A percentile compares a stretch with the other conserved stretches of the same genome.
These are phyloP conservation scores for Drosera capensis DNA, from an alignment of 148 eudicot species.

Conservation along the genomic window DNA sequence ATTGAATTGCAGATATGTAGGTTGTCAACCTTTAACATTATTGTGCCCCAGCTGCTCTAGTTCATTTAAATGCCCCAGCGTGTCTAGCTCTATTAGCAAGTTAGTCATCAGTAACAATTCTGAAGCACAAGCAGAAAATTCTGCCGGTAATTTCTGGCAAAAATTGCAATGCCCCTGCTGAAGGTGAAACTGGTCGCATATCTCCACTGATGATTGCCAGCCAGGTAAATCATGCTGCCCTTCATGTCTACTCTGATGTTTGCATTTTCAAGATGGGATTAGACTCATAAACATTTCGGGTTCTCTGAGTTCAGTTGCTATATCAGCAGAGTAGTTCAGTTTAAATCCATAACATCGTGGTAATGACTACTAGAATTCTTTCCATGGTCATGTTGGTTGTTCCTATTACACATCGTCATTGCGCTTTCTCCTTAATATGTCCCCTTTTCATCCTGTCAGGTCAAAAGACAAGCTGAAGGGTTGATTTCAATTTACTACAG, in stretches of 20 bases:
- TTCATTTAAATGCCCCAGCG: conserved; percentile 58
- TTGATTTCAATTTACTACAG: conserved; percentile 65
- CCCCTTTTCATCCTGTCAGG: too few relatives aligned
- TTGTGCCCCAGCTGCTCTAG: conserved; percentile 78
- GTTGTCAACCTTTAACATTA: conserved; percentile 65
- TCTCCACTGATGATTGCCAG: conserved; percentile 65
- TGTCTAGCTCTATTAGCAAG: conserved; percentile 49
- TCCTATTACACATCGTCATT: too few relatives aligned
- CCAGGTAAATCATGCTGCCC: conserved; percentile 64
- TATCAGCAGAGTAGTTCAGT: too few relatives aligned
- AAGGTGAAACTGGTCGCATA: conserved; percentile 49
- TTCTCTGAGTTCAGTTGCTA: too few relatives aligned
- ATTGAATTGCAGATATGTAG: conserved; percentile 65
- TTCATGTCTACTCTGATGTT: too few relatives aligned
- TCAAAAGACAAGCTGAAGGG: conserved; percentile 68
- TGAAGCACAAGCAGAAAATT: conserved; percentile 23
- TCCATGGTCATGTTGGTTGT: too few relatives aligned
- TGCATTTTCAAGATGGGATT: too few relatives aligned
- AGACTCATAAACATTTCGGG: too few relatives aligned
- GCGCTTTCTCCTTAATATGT: too few relatives aligned
- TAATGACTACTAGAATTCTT: too few relatives aligned
- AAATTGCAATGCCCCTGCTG: conserved; percentile 65
- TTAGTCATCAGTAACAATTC: conserved; percentile 20
- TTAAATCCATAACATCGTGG: too few relatives aligned
- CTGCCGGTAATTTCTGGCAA: conserved; percentile 39